Conservation (phyloP, 2,329 filamentous ascomycete genomes). For the Thermomyces lanuginosus region DNA sequence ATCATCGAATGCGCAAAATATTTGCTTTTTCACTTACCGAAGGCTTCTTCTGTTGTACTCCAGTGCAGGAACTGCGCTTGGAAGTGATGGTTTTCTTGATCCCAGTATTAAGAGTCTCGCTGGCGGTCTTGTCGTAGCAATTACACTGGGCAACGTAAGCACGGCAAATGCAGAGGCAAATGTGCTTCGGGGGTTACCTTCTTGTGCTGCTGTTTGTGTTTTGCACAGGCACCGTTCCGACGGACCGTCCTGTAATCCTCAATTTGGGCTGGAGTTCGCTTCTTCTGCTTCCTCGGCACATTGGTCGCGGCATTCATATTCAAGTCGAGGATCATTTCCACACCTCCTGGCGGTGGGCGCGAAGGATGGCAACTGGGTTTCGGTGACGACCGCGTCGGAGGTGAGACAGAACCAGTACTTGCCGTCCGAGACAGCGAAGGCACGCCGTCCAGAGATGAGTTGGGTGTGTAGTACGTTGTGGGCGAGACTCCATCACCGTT, state of each 20-base stretch:
- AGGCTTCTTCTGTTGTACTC: no score
- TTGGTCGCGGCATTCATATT: slow-evolving; percentile 29
- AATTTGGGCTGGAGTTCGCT: slow-evolving; percentile 25
- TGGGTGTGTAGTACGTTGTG: slow-evolving; percentile 13
- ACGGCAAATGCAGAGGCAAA: neutral
- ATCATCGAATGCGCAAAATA: no score
- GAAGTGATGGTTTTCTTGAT: no score
- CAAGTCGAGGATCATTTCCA: slow-evolving; percentile 27
- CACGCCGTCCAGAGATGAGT: slow-evolving; percentile 10
- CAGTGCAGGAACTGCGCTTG: no score
- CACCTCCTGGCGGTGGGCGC: slow-evolving; percentile 9
- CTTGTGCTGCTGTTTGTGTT: slow-evolving; percentile 29
- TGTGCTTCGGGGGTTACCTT: slow-evolving; percentile 14
- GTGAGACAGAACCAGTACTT: slow-evolving; percentile 4
- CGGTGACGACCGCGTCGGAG: slow-evolving; percentile 8
- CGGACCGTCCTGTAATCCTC: slow-evolving; percentile 29
- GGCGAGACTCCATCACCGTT: slow-evolving; percentile 18
- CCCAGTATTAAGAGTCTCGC: no score
- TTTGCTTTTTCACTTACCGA: no score
- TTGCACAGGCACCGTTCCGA: slow-evolving; percentile 28
- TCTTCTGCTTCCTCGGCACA: slow-evolving; percentile 27
- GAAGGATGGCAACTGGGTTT: no score
- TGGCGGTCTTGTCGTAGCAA: slow-evolving; percentile 21
- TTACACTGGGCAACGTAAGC: slow-evolving; percentile 20
- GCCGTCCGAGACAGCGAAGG: neutral